Evolutionary conservation across 1,284 basidiomycete species (phyloP), one percentile per base, ranked within the genome.

Genomic region (Flammula alnicola): DNA sequence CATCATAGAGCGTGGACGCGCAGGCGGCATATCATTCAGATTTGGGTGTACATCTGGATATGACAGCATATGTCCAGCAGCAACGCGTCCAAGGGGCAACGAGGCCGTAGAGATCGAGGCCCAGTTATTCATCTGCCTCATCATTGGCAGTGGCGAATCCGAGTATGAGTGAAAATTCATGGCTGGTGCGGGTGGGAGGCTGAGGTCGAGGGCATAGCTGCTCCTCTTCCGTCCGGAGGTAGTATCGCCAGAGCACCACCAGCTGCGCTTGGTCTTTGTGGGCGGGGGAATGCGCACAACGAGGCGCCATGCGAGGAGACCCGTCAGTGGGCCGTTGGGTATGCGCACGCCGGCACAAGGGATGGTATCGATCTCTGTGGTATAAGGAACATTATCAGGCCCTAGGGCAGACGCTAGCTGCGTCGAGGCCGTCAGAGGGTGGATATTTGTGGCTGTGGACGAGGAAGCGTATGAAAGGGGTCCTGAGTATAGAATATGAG

Each of bases 311-410:
- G 70, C 69, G 43, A 73, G 62, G 32, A 72, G 67, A 9, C 71
- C 71, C 0, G 52, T 39, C 23, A 74, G 60, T 14, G 58, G 57
- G 5, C 72, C 72, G 27, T 66, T 58, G 8, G 62, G 54, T 40
- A 73, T 69, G 31, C 69, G 68, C n/a, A 70, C 57, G 19, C 71
- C 72, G 5, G 71, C 70, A 40, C 72, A 74, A 5, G 72, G 72
- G 27, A 71, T 63, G 32, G 62, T 54, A 29, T 62, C 61, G 20
- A 74, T 69, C 50, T 73, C 70, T 1, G 63, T 68, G 4, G 59
- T 62, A 16, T 68, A 64, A 4, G 56, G 47, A 31, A 59, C 50
- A 47, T 65, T 63, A 46, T 74, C 71, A 6, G 62, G 55, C 3
- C 71, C 70, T 11, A 73, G 56, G 11, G 60, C 66, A 37, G 55